Evolutionary conservation across 345 rosid genomes (phyloP), one percentile per base, ranked within the genome.

Genomic region (Camelina neglecta): DNA sequence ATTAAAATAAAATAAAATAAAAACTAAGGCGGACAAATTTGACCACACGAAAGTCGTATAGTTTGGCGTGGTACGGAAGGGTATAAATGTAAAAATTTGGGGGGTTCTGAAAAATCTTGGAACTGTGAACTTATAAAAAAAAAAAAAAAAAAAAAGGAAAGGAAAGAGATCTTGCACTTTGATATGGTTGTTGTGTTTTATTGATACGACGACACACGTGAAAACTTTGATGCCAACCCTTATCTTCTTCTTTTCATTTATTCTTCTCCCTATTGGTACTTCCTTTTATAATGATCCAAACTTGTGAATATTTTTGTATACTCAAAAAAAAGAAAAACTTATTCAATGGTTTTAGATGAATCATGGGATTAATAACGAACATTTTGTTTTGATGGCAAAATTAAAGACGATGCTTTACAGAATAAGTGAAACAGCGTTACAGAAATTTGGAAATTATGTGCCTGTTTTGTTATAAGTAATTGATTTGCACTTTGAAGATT

Each of bases 201-300:
- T 51, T 81, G 75, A 84, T 76, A 68, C 31, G 31, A 68, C 75
- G 58, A 31, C 58, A 67, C 85, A 81, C 82, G 85, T 74, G 83
- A 71, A 57, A 35, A 55, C 65, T 51, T 72, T 72, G 45, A 60
- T 59, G 23, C 64, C 65, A 73, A 72, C 64, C 77, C 44, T 59
- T 47, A 59, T 78, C 38, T 35, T 35, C 7, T 35, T 35, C 8
- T 8, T 71, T 16, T 48, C 16, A 56, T 60, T 75, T 69, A 67
- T 68, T 33, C 68, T 35, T 35, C 6, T 48, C 33, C 38, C 47
- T 59, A 60, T 35, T 35, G 13, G 1, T 61, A 38, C 45, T 2
- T 8, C 11, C 9, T 3, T 8, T 33, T 44, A n/a, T 57, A 36
- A 36, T 55, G 48, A 56, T 70, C 50, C 60, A 57, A 39, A 72